Evolutionary conservation across 2,329 filamentous ascomycete genomes (phyloP).

Genomic region (Fusarium setosum): DNA sequence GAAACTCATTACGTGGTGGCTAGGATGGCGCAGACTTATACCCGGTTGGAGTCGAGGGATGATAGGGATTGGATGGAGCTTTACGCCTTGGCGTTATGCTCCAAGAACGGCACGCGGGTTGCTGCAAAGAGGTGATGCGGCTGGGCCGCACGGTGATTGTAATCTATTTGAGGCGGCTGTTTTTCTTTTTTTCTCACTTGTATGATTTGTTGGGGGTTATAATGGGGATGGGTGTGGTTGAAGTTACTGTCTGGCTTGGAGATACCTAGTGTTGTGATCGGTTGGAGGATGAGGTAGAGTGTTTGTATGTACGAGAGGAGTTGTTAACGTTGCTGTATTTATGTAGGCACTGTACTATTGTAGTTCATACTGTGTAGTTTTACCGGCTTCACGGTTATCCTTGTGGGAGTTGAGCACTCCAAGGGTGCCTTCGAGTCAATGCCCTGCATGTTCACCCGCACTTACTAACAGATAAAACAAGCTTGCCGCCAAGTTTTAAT

Average conservation of each 20-base stretch:
- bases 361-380: neutral
- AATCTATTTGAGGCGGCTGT: neutral
- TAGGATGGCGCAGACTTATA: constrained; percentile 49
- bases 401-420: neutral
- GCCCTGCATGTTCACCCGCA: no score
- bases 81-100: constrained; percentile 49
- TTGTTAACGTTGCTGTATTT: neutral
- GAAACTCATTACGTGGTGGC: constrained; percentile 50
- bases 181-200: neutral
- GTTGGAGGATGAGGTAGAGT: neutral
- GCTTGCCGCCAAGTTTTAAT: neutral
- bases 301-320: neutral
- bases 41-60: constrained; percentile 42
- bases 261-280: neutral
- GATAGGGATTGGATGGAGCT: constrained; percentile 47
- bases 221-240: neutral
- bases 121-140: constrained; percentile 27
- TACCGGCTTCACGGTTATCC: neutral
- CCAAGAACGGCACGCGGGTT: constrained; percentile 46
- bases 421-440: neutral
- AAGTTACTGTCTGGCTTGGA: neutral
- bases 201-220: neutral
- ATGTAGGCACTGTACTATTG: neutral
- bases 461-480: neutral
- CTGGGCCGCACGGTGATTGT: neutral